A percentile compares a stretch with the other conserved stretches of the same genome.
phyloP scores from a whole-genome alignment of 2,329 filamentous ascomycete species.

The Botrytis aclada region DNA sequence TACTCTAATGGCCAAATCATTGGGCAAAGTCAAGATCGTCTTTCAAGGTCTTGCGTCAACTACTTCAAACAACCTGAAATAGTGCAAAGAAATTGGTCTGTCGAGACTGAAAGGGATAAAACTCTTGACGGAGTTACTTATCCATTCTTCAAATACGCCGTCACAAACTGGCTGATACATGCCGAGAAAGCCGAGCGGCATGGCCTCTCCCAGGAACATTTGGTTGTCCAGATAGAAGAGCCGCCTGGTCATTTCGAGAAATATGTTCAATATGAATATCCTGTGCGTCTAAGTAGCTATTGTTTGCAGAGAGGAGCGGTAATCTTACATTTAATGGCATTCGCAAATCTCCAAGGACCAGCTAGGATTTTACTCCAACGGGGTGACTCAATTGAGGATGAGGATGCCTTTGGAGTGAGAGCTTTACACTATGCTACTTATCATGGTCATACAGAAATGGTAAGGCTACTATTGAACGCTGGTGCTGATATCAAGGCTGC shows the following conservation, averaged over 20 bases:
- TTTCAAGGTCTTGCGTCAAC: conserved; percentile 22
- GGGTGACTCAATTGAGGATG: conserved; percentile 3
- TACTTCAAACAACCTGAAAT: conserved; percentile 20
- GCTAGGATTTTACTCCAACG: not conserved
- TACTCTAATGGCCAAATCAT: not conserved
- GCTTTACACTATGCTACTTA: conserved; percentile 20
- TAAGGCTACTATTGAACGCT: conserved; percentile 22
- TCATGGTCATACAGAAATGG: conserved; percentile 21
- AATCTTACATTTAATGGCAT: conserved; percentile 16
- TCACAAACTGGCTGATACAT: conserved; percentile 21
- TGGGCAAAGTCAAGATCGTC: conserved; percentile 20
- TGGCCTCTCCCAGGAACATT: conserved; percentile 14
- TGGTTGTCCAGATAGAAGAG: conserved; percentile 16
- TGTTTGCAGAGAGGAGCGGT: too few species aligned
- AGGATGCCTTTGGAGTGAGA: not conserved
- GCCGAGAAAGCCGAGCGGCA: conserved; percentile 21
- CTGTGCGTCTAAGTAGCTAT: too few species aligned
- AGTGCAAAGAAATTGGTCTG: not conserved
- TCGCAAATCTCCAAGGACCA: conserved; percentile 12
- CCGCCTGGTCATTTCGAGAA: not conserved
- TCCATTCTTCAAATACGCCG: conserved; percentile 11
- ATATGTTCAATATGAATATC: too few species aligned
- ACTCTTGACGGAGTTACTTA: too few species aligned
- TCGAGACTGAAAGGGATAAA: too few species aligned
- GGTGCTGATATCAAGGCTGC: conserved; percentile 20